Percentiles rank a stretch among this genome's conserved stretches.
These are phyloP conservation scores for Collybia mongolica DNA, from an alignment of 768 basidiomycete species.

Conservation along the genomic window DNA sequence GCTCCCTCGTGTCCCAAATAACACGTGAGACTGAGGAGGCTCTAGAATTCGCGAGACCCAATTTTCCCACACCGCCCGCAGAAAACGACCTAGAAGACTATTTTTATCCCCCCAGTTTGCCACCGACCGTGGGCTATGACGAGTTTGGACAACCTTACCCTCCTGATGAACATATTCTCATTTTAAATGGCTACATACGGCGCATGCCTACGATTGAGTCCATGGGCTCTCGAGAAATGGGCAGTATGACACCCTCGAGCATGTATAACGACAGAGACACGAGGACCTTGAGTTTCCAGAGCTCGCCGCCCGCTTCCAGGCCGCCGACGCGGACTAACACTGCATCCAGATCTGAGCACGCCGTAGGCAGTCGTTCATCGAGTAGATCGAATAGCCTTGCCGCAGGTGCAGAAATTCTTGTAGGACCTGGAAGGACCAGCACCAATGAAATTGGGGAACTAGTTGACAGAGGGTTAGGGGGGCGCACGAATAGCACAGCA, in stretches of 20 bases:
- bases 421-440: constrained; percentile 17
- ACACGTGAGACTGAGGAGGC: constrained; percentile 52
- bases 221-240: constrained; percentile 63
- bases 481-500: constrained; percentile 2
- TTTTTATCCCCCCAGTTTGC: constrained; percentile 6
- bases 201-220: constrained; percentile 85
- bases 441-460: constrained; percentile 35
- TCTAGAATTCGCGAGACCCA: constrained; percentile 32
- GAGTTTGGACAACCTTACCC: constrained; percentile 47
- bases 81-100: not conserved
- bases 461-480: constrained; percentile 16
- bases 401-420: constrained; percentile 27
- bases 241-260: constrained; percentile 26
- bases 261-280: constrained; percentile 17
- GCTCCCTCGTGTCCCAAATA: constrained; percentile 47
- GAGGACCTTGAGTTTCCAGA: constrained; percentile 18
- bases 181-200: constrained; percentile 62
- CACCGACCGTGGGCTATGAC: constrained; percentile 38
- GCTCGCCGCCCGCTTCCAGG: constrained; percentile 24
- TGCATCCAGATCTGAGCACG: constrained; percentile 26
- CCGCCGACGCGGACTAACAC: constrained; percentile 40
- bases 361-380: constrained; percentile 27
- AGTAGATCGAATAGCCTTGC: constrained; percentile 36
- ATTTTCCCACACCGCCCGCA: constrained; percentile 14
- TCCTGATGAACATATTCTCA: constrained; percentile 50